Percentiles rank a stretch among this genome's conserved stretches.
These are phyloP conservation scores for Larix sibirica DNA, from an alignment of 83 land plant species.

Conservation along the genomic window DNA sequence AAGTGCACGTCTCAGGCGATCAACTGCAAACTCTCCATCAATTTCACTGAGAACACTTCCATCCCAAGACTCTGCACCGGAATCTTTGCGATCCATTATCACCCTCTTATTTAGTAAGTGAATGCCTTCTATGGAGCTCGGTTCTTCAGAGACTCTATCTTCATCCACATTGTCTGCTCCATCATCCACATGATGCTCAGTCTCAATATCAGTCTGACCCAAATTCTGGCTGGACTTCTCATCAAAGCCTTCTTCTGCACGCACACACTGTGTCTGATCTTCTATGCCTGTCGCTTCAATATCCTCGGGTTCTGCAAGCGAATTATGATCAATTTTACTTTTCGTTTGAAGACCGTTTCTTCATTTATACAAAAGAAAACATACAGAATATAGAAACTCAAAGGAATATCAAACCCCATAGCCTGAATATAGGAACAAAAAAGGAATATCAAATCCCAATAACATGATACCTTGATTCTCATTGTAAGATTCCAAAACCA, in stretches of 20 bases:
- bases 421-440: not conserved
- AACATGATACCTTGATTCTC: not conserved
- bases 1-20: constrained; percentile 51
- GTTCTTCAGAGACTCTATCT: constrained; percentile 59
- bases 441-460: not conserved
- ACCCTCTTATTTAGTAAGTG: constrained; percentile 28
- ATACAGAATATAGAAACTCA: not conserved
- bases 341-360: not conserved
- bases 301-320: not conserved
- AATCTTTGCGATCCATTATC: constrained; percentile 38
- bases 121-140: constrained; percentile 35
- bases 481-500: not conserved
- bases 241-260: not conserved
- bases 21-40: constrained; percentile 40
- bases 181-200: constrained; percentile 8
- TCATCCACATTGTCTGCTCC: constrained; percentile 45
- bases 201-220: not conserved
- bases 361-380: not conserved
- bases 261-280: constrained; percentile 3
- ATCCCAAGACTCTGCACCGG: constrained; percentile 53
- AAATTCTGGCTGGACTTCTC: not conserved
- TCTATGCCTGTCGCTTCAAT: not conserved
- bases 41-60: constrained; percentile 57
- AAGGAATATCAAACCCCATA: no score
- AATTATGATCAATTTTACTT: not conserved